phyloP scores from a whole-genome alignment of 768 basidiomycete genomes.

The Suillus spraguei region DNA sequence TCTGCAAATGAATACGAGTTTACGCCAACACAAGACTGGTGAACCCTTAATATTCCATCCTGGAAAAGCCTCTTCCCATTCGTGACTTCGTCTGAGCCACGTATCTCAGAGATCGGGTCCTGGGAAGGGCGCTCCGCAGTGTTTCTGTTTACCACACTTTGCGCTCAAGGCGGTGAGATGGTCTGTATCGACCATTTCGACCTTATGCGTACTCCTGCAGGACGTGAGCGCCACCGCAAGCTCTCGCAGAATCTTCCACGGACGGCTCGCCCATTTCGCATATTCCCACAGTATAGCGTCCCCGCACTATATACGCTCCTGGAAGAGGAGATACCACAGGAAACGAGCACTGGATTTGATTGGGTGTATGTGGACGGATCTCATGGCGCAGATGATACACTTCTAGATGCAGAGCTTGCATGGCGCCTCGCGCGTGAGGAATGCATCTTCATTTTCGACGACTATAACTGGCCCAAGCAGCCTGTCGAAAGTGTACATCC shows the following conservation, averaged over 20 bases:
- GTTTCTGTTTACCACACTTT: slow-evolving; percentile 53
- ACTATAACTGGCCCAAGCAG: slow-evolving; percentile 56
- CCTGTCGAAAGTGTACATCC: slow-evolving; percentile 51
- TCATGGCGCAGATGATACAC: slow-evolving; percentile 59
- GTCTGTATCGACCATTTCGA: slow-evolving; percentile 65
- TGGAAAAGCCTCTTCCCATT: slow-evolving; percentile 48
- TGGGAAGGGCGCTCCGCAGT: slow-evolving; percentile 68
- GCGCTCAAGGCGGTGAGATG: slow-evolving; percentile 44
- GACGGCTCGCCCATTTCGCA: slow-evolving; percentile 46
- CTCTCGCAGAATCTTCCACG: slow-evolving; percentile 49
- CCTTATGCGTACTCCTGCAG: slow-evolving; percentile 48
- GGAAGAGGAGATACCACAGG: slow-evolving; percentile 42
- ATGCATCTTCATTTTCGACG: slow-evolving; percentile 58
- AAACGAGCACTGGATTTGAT: slow-evolving; percentile 46
- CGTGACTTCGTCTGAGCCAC: slow-evolving; percentile 40
- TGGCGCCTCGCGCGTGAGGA: slow-evolving; percentile 56
- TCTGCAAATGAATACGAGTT: slow-evolving; percentile 37
- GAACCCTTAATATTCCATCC: slow-evolving; percentile 43
- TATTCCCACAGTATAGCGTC: slow-evolving; percentile 54
- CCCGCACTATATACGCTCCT: slow-evolving; percentile 51
- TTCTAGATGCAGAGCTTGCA: slow-evolving; percentile 60
- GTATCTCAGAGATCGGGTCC: slow-evolving; percentile 58
- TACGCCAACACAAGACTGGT: slow-evolving; percentile 60
- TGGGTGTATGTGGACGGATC: slow-evolving; percentile 65
- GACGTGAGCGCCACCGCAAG: slow-evolving; percentile 45